phyloP scores from a whole-genome alignment of 2,329 filamentous ascomycete species.

The Bipolaris gigantea region DNA sequence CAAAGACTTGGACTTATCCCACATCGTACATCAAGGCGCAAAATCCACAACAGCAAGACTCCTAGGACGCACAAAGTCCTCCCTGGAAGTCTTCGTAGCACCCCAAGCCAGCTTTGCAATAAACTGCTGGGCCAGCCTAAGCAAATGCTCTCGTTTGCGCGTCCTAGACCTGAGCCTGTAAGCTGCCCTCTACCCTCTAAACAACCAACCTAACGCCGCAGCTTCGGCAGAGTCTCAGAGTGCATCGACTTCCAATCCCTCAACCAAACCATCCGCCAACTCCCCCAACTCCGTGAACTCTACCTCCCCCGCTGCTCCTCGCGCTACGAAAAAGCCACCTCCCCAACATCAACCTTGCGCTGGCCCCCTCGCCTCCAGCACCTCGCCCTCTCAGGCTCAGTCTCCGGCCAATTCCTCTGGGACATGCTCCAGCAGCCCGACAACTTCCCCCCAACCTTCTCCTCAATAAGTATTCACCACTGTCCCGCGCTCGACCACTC shows the following conservation, averaged over 20 bases:
- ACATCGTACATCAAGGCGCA: slow-evolving; percentile 61
- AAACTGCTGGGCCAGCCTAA: slow-evolving; percentile 59
- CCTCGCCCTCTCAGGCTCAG: slow-evolving; percentile 49
- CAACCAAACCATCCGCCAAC: slow-evolving; percentile 53
- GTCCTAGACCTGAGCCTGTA: slow-evolving; percentile 55
- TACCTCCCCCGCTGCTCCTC: slow-evolving; percentile 49
- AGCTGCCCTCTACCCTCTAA: not conserved
- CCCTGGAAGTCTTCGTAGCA: slow-evolving; percentile 58
- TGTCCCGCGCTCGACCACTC: slow-evolving; percentile 45
- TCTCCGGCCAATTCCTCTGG: slow-evolving; percentile 49
- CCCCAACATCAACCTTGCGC: slow-evolving; percentile 26
- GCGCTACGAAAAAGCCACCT: slow-evolving; percentile 28
- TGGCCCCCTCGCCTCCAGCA: slow-evolving; percentile 51
- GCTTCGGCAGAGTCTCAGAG: slow-evolving; percentile 47
- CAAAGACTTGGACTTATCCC: slow-evolving; percentile 55
- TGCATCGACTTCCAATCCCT: slow-evolving; percentile 54
- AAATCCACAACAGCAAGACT: slow-evolving; percentile 61
- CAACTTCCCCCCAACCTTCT: slow-evolving; percentile 36
- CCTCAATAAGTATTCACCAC: slow-evolving; percentile 45
- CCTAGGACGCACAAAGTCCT: slow-evolving; percentile 56
- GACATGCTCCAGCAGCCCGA: slow-evolving; percentile 39
- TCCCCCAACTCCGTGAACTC: slow-evolving; percentile 51
- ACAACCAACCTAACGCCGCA: not conserved
- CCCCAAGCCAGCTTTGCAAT: slow-evolving; percentile 61
- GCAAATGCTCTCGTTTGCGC: slow-evolving; percentile 56